Evolutionary conservation across 495 filamentous ascomycete species (phyloP), one percentile per base, ranked within the genome.

Genomic region (Neurospora sp.): DNA sequence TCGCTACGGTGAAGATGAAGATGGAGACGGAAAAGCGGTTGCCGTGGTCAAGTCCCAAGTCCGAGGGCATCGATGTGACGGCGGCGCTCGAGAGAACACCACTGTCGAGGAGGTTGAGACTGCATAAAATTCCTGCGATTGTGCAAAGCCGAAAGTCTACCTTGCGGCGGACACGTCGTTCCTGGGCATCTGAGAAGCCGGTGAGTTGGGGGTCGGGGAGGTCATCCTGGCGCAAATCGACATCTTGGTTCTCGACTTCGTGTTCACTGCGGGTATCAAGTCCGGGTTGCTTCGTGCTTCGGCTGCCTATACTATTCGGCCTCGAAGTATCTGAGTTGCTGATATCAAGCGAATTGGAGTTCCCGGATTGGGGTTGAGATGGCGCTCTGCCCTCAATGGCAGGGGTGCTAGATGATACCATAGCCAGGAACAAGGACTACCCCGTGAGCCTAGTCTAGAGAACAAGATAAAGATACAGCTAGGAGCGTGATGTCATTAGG

Each of bases 81-180:
- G 91, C 90, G 0, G 92, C 92, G 14, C 88, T 90, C 6, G 89
- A 91, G n/a, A 94, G 88, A 71, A 94, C 89, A n/a, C 90, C 91
- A 53, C 86, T 89, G 81, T 93, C 91, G 10, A 94, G 83, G 44
- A 94, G 82, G 79, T 93, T 90, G 39, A 94, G 85, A 74, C 87
- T 89, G 81, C 90, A 92, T 12, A 94, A 83, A 35, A 93, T 85
- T 4, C 91, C 90, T 18, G 90, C 91, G 74, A 94, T 92, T 40
- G 87, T 90, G 81, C 91, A 94, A 7, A 94, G 84, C n/a, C 91
- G 86, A 59, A 91, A 73, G 77, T 94, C 92, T 69, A 90, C 86
- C 80, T 93, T 93, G 70, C 85, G 84, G 22, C 88, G 88, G 46
- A 94, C 77, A 40, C 74, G 81, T 53, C 79, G 76, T 22, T 79